Evolutionary conservation across 2,329 filamentous ascomycete genomes (phyloP).

Genomic region (Plenodomus biglobosus): DNA sequence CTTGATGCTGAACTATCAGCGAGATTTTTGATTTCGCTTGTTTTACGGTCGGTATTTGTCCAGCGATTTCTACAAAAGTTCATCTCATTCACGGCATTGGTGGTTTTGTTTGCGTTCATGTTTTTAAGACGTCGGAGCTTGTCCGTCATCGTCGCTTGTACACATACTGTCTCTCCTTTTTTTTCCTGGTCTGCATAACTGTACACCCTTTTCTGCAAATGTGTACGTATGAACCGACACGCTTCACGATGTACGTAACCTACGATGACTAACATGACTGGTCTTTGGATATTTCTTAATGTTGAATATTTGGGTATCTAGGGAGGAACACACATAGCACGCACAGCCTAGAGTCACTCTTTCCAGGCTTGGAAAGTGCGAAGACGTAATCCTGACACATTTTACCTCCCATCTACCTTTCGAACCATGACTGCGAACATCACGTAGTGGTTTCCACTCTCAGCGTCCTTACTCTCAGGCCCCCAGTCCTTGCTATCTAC

Average conservation of each 20-base stretch:
- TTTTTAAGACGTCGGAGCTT: background rate
- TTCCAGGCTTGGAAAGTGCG: background rate
- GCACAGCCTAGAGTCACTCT: background rate
- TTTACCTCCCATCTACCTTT: background rate
- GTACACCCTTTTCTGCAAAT: background rate
- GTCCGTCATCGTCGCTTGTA: background rate
- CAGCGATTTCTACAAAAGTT: slow-evolving; percentile 1
- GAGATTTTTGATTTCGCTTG: background rate
- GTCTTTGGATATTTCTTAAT: background rate
- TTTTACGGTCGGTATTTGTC: background rate
- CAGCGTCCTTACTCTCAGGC: background rate
- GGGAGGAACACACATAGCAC: background rate
- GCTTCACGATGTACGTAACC: background rate
- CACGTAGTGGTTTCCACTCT: background rate
- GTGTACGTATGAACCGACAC: background rate
- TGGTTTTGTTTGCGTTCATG: background rate
- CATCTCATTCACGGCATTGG: background rate
- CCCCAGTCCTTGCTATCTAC: background rate
- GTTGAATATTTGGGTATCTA: background rate
- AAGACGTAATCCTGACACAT: slow-evolving; percentile 1
- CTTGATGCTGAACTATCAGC: background rate
- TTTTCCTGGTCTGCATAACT: background rate
- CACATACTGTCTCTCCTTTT: slow-evolving; percentile 2
- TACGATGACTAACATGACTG: background rate
- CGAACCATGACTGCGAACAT: background rate